Conservation (phyloP, 2,329 filamentous ascomycete genomes). For the Dothistroma pini region DNA sequence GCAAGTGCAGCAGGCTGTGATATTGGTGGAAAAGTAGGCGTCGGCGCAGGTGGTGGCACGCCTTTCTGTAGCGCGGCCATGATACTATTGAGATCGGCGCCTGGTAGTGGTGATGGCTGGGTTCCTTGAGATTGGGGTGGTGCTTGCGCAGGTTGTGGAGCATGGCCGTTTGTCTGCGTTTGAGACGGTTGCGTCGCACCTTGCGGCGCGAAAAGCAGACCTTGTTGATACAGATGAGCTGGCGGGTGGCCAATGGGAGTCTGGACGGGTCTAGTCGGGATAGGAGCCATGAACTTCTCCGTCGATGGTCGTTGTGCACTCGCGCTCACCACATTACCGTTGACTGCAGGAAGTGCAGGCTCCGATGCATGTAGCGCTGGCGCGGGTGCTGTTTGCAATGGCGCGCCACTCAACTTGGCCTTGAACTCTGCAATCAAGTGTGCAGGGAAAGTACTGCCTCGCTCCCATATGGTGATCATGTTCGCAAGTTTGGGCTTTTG, state of each 20-base stretch:
- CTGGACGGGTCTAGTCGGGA: conserved; percentile 28
- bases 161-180: conserved; percentile 10
- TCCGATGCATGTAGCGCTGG: neutral
- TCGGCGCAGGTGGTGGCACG: conserved; percentile 24
- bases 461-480: conserved; percentile 96
- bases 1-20: conserved; percentile 22
- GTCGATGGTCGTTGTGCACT: conserved; percentile 15
- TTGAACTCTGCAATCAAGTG: conserved; percentile 80
- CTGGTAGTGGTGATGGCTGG: conserved; percentile 18
- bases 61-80: conserved; percentile 35
- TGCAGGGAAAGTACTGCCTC: conserved; percentile 82
- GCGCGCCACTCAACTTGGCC: conserved; percentile 47
- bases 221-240: conserved; percentile 31
- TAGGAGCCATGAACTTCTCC: conserved; percentile 32
- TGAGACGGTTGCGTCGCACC: conserved; percentile 6
- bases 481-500: conserved; percentile 99
- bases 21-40: conserved; percentile 19
- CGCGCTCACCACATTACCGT: conserved; percentile 14
- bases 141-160: conserved; percentile 15
- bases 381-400: conserved; percentile 5
- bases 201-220: conserved; percentile 20
- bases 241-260: conserved; percentile 33
- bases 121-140: conserved; percentile 14
- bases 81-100: conserved; percentile 35
- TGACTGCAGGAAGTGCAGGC: conserved; percentile 15